Conservation (phyloP, 306 rosid genomes). For the Pyrus pyrifolia region DNA sequence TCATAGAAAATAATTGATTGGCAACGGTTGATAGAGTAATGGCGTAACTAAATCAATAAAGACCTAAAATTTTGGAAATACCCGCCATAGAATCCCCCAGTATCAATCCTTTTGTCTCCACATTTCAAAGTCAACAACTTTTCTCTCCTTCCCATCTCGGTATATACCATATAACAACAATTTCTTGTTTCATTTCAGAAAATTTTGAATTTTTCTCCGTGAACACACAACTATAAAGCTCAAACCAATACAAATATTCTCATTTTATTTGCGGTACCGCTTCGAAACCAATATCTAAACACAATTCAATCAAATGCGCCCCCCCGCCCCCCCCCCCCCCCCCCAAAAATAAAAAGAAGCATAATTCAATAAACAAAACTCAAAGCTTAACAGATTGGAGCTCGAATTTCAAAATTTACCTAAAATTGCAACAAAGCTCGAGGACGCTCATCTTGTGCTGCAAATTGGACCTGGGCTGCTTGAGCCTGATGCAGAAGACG, state of each 20-base stretch:
- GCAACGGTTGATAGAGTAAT: not conserved
- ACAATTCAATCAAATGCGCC: not conserved
- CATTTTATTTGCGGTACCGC: not conserved
- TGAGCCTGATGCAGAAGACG: constrained; percentile 62
- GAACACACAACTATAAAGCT: not conserved
- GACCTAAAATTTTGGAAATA: not conserved
- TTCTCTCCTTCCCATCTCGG: not conserved
- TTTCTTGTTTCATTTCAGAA: not conserved
- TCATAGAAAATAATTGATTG: not conserved
- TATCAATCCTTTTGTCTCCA: not conserved
- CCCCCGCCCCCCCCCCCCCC: too few relatives aligned
- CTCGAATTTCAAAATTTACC: constrained; percentile 34
- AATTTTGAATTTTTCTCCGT: not conserved
- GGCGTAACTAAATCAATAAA: not conserved
- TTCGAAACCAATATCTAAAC: not conserved
- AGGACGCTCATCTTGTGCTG: constrained; percentile 82
- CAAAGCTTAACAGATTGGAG: not conserved
- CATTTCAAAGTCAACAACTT: not conserved
- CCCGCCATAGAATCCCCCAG: not conserved
- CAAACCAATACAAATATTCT: not conserved
- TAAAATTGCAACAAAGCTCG: constrained; percentile 86
- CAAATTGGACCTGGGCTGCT: constrained; percentile 67
- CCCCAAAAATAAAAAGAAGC: not conserved
- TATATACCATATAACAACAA: not conserved
- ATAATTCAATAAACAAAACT: not conserved